Percentiles rank a stretch among this genome's conserved stretches.
Conservation (phyloP, 345 rosid species). For the Pistacia vera region DNA sequence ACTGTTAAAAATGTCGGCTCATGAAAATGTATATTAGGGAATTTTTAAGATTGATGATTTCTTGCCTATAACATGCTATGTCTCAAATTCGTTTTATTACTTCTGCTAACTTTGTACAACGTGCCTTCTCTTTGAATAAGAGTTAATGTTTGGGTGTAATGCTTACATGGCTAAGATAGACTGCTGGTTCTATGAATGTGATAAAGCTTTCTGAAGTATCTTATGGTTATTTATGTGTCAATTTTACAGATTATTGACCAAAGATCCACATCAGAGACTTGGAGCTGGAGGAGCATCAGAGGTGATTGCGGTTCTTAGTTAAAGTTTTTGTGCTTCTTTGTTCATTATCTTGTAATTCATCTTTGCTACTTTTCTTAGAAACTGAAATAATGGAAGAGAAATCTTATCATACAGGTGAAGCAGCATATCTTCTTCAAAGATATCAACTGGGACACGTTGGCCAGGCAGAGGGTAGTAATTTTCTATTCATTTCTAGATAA, state of each 20-base stretch:
- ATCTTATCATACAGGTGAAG: conserved; percentile 67
- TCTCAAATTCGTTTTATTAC: too few species aligned
- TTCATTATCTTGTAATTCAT: background rate
- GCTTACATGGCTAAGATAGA: background rate
- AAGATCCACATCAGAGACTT: conserved; percentile 98
- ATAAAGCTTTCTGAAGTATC: conserved; percentile 9
- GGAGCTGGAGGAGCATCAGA: conserved; percentile 93
- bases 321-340: conserved; percentile 7
- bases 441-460: conserved; percentile 96
- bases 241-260: conserved; percentile 78
- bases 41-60: too few species aligned
- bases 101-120: background rate
- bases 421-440: conserved; percentile 90
- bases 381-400: conserved; percentile 16
- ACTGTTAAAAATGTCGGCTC: too few species aligned
- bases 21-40: too few species aligned
- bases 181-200: conserved; percentile 4
- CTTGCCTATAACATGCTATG: too few species aligned
- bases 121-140: background rate
- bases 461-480: conserved; percentile 80
- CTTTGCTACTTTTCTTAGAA: background rate
- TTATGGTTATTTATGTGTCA: conserved; percentile 3
- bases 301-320: conserved; percentile 46
- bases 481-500: too few species aligned
- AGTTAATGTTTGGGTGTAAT: background rate